Base-by-base conservation (phyloP, 2,329 filamentous ascomycete species). In the Cladosporium colombiae region DNA sequence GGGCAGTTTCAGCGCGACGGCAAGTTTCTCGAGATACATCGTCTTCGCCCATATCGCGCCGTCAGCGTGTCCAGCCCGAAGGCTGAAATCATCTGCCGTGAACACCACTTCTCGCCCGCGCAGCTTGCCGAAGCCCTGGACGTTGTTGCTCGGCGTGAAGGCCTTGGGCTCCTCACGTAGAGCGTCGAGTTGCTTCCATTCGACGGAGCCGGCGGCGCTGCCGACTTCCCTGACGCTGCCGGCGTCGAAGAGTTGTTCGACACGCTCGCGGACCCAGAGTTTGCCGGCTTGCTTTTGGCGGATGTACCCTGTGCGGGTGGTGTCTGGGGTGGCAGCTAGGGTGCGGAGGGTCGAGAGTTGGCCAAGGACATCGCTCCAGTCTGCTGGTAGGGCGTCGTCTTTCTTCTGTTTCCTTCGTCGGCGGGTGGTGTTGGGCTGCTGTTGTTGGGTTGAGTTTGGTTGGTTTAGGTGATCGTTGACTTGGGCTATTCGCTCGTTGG, bases 241-340 rank as follows among this genome's bases (percentile, higher is more conserved):
- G 2, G 77, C 70, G 65, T 89, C 86, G 13, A 89, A 79, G n/a
- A 89, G 78, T 35, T 82, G 78, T 5, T 85, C 80, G 21, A 89
- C 84, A 2, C 87, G 80, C 70, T 89, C 86, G 25, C 86, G 82
- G 0, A 89, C 86, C 86, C 86, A 89, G 21, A 89, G 80, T 74
- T 89, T 89, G 1, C 87, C 87, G 3, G 85, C 82, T 74, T 86
- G 80, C 69, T 87, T 88, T 72, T 89, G 87, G 5, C 85, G 82
- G n/a, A 85, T 75, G 68, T 89, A 89, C 27, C 87, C 87, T 67
- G 83, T 79, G 64, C 83, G 83, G 8, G 77, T 81, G 0, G 79
- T 74, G 61, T 87, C 80, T 1, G 87, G 86, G 0, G 82, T 88
- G 25, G 80, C 77, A 13, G 87, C 86, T 44, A 87, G 83, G 7